phyloP scores from a whole-genome alignment of 257 asterid genomes.

The Solanum etuberosum region DNA sequence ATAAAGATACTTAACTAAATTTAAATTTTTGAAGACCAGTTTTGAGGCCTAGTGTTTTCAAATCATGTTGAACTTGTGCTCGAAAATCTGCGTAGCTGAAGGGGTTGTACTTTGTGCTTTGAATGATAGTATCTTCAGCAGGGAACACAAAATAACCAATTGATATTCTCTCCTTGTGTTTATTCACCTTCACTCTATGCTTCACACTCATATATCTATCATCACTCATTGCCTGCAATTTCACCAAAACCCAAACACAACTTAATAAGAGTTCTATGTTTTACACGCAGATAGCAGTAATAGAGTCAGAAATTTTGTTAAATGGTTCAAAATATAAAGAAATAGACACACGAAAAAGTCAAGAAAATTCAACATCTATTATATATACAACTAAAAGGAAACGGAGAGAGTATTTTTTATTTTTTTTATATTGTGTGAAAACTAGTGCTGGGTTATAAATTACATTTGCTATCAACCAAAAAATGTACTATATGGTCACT shows the following conservation, averaged over 20 bases:
- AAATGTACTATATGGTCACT: neutral
- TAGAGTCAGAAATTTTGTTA: neutral
- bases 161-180: slow-evolving; percentile 53
- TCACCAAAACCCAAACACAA: neutral
- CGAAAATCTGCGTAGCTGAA: slow-evolving; percentile 66
- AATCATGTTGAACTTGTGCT: slow-evolving; percentile 44
- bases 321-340: neutral
- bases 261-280: neutral
- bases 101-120: slow-evolving; percentile 61
- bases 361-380: too few relatives aligned
- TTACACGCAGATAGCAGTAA: neutral
- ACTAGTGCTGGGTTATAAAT: neutral
- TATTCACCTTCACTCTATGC: slow-evolving; percentile 67
- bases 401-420: too few relatives aligned
- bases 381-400: neutral
- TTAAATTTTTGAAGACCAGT: slow-evolving; percentile 58
- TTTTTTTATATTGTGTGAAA: too few relatives aligned
- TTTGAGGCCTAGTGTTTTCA: slow-evolving; percentile 57
- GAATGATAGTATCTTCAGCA: slow-evolving; percentile 39
- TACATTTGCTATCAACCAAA: neutral
- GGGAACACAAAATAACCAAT: slow-evolving; percentile 77
- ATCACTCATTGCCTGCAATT: slow-evolving; percentile 56
- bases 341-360: too few relatives aligned
- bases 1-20: neutral
- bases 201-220: slow-evolving; percentile 44